These are phyloP conservation scores for Malania oleifera DNA, from an alignment of 164 flowering plant species.

Conservation along the genomic window DNA sequence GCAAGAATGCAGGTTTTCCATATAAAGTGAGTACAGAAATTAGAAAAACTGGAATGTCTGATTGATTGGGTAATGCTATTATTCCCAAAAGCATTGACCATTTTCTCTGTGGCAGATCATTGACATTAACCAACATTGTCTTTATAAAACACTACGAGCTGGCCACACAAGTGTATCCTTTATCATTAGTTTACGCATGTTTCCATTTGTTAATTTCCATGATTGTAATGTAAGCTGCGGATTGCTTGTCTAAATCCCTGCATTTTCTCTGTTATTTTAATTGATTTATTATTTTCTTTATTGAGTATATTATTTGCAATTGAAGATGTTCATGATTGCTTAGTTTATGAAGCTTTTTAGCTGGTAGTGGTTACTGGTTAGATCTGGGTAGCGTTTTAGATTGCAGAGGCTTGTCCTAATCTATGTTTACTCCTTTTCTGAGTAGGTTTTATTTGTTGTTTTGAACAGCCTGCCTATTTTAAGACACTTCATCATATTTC, in stretches of 20 bases:
- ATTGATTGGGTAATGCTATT: not conserved
- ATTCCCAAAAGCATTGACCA: slow-evolving; percentile 10
- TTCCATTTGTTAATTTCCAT: not conserved
- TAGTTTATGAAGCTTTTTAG: not conserved
- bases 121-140: slow-evolving; percentile 60
- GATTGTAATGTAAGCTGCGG: too few relatives aligned
- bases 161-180: slow-evolving; percentile 93
- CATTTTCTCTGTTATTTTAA: too few relatives aligned
- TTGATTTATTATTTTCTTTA: too few relatives aligned
- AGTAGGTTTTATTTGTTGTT: not conserved
- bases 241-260: too few relatives aligned
- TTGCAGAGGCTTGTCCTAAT: not conserved
- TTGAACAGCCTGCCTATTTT: not conserved
- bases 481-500: not conserved
- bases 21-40: not conserved
- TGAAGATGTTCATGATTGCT: not conserved
- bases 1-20: too few relatives aligned
- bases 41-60: not conserved
- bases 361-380: not conserved
- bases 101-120: slow-evolving; percentile 58
- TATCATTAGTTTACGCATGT: not conserved
- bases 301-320: too few relatives aligned
- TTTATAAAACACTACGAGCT: slow-evolving; percentile 76
- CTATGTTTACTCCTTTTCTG: too few relatives aligned
- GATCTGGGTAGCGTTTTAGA: not conserved